A percentile compares a stretch with the other conserved stretches of the same genome.
Conservation (phyloP, 1,284 basidiomycete species). For the Ustanciosporium gigantosporum region DNA sequence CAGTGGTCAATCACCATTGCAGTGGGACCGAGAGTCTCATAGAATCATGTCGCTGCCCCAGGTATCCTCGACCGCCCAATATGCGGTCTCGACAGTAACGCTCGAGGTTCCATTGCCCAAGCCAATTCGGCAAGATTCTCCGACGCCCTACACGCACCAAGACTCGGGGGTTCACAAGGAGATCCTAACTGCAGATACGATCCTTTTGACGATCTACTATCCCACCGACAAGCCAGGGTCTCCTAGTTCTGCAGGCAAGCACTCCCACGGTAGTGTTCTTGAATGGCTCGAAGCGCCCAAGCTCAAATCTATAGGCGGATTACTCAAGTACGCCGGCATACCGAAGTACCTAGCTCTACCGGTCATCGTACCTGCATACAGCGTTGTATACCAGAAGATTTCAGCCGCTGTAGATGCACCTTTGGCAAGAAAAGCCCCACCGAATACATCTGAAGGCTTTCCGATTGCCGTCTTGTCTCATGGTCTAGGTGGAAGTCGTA, state of each 20-base stretch:
- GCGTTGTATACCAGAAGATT: slow-evolving; percentile 32
- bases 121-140: slow-evolving; percentile 19
- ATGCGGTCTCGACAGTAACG: slow-evolving; percentile 41
- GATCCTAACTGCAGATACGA: slow-evolving; percentile 38
- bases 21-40: too few relatives aligned
- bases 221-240: slow-evolving; percentile 11
- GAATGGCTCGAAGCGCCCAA: slow-evolving; percentile 41
- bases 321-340: slow-evolving; percentile 52
- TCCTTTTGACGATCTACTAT: slow-evolving; percentile 54
- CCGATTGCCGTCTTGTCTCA: slow-evolving; percentile 51
- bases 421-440: slow-evolving; percentile 10
- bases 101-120: slow-evolving; percentile 41
- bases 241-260: background rate
- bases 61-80: slow-evolving; percentile 9
- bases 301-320: slow-evolving; percentile 34
- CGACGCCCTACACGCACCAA: slow-evolving; percentile 17
- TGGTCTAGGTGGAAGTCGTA: slow-evolving; percentile 46
- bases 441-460: slow-evolving; percentile 3
- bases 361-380: slow-evolving; percentile 39
- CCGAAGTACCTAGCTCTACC: slow-evolving; percentile 43
- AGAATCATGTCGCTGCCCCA: slow-evolving; percentile 35
- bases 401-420: slow-evolving; percentile 12
- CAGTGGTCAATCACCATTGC: too few relatives aligned
- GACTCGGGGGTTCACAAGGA: slow-evolving; percentile 14
- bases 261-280: background rate